Conservation (phyloP, 768 basidiomycete species). For the Agaricus bisporus region DNA sequence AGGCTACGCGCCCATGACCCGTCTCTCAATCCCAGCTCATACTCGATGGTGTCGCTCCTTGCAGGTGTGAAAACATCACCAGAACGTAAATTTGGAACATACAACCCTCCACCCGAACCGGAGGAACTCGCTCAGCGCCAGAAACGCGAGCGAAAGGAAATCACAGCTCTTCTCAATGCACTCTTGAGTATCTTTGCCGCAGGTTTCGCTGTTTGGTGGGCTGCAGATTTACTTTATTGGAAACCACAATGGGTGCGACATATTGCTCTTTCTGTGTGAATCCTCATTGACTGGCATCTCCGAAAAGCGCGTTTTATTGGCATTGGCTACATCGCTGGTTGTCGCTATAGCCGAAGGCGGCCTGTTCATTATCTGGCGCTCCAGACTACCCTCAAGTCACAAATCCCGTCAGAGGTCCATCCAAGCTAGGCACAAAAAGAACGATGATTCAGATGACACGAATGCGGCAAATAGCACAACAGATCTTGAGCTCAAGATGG, state of each 20-base stretch:
- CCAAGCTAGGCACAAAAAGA: constrained; percentile 29
- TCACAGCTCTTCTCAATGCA: constrained; percentile 67
- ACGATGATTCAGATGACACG: constrained; percentile 24
- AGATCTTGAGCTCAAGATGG: constrained; percentile 6
- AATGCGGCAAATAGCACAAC: constrained; percentile 9
- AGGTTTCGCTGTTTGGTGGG: constrained; percentile 70
- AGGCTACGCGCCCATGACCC: constrained; percentile 25
- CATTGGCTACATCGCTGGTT: constrained; percentile 53
- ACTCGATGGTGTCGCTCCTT: constrained; percentile 68
- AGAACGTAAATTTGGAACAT: constrained; percentile 58
- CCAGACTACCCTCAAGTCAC: constrained; percentile 23
- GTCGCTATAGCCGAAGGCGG: constrained; percentile 67
- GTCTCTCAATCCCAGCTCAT: constrained; percentile 46
- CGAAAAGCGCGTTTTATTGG: constrained; percentile 51
- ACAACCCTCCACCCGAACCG: constrained; percentile 38
- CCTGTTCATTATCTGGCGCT: constrained; percentile 71
- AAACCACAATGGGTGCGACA: constrained; percentile 68
- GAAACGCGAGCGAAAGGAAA: constrained; percentile 53
- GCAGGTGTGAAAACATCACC: constrained; percentile 79
- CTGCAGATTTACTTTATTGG: constrained; percentile 57
- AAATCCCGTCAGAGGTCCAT: constrained; percentile 14
- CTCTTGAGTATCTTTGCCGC: constrained; percentile 63
- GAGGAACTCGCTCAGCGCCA: constrained; percentile 41
- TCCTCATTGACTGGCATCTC: constrained; percentile 4
- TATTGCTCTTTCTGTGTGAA: background rate